Evolutionary conservation across 768 basidiomycete species (phyloP).

Genomic region (Pleurotus sapidus): DNA sequence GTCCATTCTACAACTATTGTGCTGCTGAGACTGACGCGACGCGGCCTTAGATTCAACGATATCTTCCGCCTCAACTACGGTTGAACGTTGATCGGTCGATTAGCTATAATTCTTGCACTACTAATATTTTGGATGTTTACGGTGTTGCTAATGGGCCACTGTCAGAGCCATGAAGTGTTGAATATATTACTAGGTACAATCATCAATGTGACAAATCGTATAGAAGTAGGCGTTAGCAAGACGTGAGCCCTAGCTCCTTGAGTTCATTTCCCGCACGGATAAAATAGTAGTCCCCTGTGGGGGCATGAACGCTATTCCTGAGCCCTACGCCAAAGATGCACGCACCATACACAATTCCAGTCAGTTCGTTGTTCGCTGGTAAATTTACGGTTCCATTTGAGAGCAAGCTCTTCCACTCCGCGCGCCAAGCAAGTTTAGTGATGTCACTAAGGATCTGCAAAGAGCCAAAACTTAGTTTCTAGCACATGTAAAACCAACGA

Average conservation of each 20-base stretch:
- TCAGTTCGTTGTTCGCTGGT: slow-evolving; percentile 52
- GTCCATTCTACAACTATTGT: slow-evolving; percentile 22
- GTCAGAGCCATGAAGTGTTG: neutral
- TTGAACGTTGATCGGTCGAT: slow-evolving; percentile 17
- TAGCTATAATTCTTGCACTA: too few species aligned
- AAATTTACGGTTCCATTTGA: slow-evolving; percentile 66
- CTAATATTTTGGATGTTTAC: neutral
- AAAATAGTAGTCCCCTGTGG: slow-evolving; percentile 44
- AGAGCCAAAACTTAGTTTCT: neutral
- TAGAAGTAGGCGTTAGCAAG: slow-evolving; percentile 11
- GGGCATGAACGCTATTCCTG: neutral
- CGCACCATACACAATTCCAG: slow-evolving; percentile 58
- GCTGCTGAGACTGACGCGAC: too few species aligned
- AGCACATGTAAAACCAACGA: neutral
- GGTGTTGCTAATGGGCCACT: neutral
- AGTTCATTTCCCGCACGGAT: slow-evolving; percentile 37
- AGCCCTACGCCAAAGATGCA: neutral
- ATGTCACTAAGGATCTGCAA: slow-evolving; percentile 43
- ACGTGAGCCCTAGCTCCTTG: slow-evolving; percentile 27
- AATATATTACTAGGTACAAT: neutral
- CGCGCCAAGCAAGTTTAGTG: slow-evolving; percentile 53
- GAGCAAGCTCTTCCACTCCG: slow-evolving; percentile 60
- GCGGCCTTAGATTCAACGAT: slow-evolving; percentile 64
- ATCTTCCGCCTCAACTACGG: slow-evolving; percentile 90
- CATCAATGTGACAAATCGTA: neutral